phyloP scores from a whole-genome alignment of 2,329 filamentous ascomycete genomes.

The Talaromyces piceae region DNA sequence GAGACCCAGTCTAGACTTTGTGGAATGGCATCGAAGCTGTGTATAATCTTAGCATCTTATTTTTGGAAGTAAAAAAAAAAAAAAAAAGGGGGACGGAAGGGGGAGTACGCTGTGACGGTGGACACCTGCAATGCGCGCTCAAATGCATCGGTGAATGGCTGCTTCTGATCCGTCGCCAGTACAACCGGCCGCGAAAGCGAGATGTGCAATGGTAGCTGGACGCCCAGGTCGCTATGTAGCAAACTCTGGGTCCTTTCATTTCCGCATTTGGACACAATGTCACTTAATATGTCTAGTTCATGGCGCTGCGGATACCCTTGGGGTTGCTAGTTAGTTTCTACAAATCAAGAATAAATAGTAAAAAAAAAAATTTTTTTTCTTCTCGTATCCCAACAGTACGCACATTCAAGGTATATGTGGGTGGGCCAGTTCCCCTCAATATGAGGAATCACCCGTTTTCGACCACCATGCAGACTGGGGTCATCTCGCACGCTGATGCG shows the following conservation, averaged over 20 bases:
- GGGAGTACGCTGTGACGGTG: slow-evolving; percentile 40
- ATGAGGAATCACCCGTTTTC: slow-evolving; percentile 75
- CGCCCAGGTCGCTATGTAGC: slow-evolving; percentile 68
- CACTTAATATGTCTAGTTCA: slow-evolving; percentile 26
- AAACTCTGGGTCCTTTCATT: slow-evolving; percentile 50
- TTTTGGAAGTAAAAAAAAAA: no score
- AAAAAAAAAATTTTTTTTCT: not conserved
- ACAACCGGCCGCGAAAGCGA: slow-evolving; percentile 78
- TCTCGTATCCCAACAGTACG: slow-evolving; percentile 26
- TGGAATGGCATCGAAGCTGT: slow-evolving; percentile 46
- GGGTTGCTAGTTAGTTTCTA: not conserved
- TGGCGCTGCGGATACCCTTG: slow-evolving; percentile 34
- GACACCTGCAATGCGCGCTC: slow-evolving; percentile 36
- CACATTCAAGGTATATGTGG: slow-evolving; percentile 90
- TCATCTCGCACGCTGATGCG: slow-evolving; percentile 73
- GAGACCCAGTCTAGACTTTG: slow-evolving; percentile 54
- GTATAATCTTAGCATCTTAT: slow-evolving; percentile 12
- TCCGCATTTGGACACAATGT: slow-evolving; percentile 34
- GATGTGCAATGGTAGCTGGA: slow-evolving; percentile 76
- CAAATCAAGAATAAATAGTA: no score
- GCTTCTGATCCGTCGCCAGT: slow-evolving; percentile 64
- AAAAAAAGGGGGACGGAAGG: no score
- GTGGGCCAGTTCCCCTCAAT: slow-evolving; percentile 85
- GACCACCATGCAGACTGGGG: slow-evolving; percentile 74
- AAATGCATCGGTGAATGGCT: slow-evolving; percentile 56